A percentile compares a stretch with the other conserved stretches of the same genome.
phyloP scores from a whole-genome alignment of 2,329 filamentous ascomycete species.

The Alternaria postmessia region DNA sequence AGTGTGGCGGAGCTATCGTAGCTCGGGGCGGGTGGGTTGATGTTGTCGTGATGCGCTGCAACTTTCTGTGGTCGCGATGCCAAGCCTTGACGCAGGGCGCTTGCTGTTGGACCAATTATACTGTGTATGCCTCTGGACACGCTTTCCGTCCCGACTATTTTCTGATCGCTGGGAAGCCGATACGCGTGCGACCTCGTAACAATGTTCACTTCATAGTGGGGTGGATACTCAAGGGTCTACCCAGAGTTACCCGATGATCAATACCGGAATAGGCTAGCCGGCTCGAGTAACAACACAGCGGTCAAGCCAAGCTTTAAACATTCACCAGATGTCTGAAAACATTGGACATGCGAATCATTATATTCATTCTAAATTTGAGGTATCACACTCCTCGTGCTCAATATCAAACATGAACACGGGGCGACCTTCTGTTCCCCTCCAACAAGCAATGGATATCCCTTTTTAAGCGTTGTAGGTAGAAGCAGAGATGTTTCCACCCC shows the following conservation, averaged over 20 bases:
- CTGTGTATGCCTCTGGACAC: background rate
- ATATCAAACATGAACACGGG: slow-evolving; percentile 9
- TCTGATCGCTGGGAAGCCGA: background rate
- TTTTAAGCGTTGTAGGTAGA: slow-evolving; percentile 55
- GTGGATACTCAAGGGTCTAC: slow-evolving; percentile 12
- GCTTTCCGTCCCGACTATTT: background rate
- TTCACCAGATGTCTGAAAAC: background rate
- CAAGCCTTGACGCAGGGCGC: slow-evolving; percentile 27
- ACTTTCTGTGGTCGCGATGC: slow-evolving; percentile 20
- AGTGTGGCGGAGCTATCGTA: slow-evolving; percentile 25
- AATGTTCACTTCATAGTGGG: slow-evolving; percentile 11
- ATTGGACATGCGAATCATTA: slow-evolving; percentile 25
- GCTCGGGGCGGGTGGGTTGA: slow-evolving; percentile 23
- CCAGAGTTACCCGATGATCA: slow-evolving; percentile 2
- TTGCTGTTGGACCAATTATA: slow-evolving; percentile 20
- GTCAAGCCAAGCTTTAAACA: slow-evolving; percentile 2
- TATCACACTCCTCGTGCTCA: slow-evolving; percentile 26
- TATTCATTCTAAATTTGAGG: slow-evolving; percentile 35
- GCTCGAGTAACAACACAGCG: slow-evolving; percentile 4
- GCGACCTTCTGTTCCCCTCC: slow-evolving; percentile 25
- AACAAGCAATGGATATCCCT: slow-evolving; percentile 24
- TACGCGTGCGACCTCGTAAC: background rate
- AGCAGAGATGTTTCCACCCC: slow-evolving; percentile 95
- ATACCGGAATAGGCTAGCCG: slow-evolving; percentile 14
- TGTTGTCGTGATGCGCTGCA: slow-evolving; percentile 24